phyloP scores from a whole-genome alignment of 768 basidiomycete species.

The Piloderma croceum region DNA sequence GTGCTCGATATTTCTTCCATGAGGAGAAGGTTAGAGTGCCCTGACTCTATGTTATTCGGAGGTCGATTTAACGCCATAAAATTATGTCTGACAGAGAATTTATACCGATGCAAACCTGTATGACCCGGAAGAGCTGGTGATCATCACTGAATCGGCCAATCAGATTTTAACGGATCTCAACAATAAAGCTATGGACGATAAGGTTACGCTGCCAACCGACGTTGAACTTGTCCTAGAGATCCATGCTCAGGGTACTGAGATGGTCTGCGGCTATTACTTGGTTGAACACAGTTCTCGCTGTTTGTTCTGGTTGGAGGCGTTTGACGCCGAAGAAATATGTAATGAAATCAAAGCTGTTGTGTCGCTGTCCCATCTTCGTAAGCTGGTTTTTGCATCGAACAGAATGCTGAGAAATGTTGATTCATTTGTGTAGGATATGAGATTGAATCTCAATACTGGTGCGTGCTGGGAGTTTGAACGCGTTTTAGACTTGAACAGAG shows the following conservation, averaged over 20 bases:
- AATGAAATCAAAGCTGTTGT: not conserved
- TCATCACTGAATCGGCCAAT: not conserved
- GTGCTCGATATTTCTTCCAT: conserved; percentile 27
- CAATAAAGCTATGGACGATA: conserved; percentile 1
- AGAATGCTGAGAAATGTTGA: not conserved
- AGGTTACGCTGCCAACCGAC: conserved; percentile 15
- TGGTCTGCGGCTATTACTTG: conserved; percentile 44
- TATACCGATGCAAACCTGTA: conserved; percentile 4
- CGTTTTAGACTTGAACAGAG: not conserved
- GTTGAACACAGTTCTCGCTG: conserved; percentile 40
- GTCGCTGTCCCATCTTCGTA: not conserved
- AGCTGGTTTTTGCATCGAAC: not conserved
- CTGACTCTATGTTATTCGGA: not conserved
- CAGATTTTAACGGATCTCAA: not conserved
- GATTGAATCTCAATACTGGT: conserved; percentile 36
- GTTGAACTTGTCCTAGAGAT: conserved; percentile 44
- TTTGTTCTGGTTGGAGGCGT: conserved; percentile 53
- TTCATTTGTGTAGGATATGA: conserved; percentile 29
- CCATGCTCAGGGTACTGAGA: conserved; percentile 11
- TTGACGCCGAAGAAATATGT: conserved; percentile 20
- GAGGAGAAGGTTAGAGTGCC: conserved; percentile 27
- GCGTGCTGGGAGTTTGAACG: not conserved
- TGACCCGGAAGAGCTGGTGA: not conserved
- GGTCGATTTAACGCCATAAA: not conserved
- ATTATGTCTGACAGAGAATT: not conserved